Evolutionary conservation across 176 grass and related monocot species (phyloP).

Genomic region (Urochloa ruziziensis): DNA sequence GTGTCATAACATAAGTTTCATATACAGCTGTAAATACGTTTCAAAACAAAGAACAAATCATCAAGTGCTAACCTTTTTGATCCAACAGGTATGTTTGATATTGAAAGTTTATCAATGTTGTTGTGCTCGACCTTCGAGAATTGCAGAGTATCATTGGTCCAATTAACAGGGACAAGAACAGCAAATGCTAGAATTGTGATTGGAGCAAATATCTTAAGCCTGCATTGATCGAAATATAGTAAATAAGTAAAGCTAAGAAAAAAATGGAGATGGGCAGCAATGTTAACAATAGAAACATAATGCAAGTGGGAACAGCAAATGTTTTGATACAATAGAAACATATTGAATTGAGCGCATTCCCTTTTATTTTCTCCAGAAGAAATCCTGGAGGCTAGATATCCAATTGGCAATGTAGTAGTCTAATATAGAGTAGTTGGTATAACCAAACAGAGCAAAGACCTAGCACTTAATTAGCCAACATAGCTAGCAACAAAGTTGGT

Average conservation of each 20-base stretch:
- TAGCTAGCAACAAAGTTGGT: background rate
- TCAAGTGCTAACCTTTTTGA: slow-evolving; percentile 64
- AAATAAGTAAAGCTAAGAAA: slow-evolving; percentile 8
- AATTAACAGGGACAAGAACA: slow-evolving; percentile 91
- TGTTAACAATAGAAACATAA: slow-evolving; percentile 7
- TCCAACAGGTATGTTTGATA: slow-evolving; percentile 85
- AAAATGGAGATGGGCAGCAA: slow-evolving; percentile 22
- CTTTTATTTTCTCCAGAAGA: background rate
- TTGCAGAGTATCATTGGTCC: slow-evolving; percentile 79
- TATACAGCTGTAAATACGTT: slow-evolving; percentile 7
- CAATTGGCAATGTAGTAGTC: background rate
- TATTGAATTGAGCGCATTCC: slow-evolving; percentile 10
- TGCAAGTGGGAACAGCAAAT: background rate
- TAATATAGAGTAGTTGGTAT: slow-evolving; percentile 21
- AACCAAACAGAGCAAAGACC: background rate
- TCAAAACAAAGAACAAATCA: background rate
- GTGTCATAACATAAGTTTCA: background rate
- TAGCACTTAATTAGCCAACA: background rate
- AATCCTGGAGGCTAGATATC: background rate
- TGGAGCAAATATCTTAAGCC: slow-evolving; percentile 95
- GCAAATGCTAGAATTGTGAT: slow-evolving; percentile 77
- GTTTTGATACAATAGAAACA: slow-evolving; percentile 13
- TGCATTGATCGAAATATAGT: slow-evolving; percentile 34
- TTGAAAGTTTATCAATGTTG: slow-evolving; percentile 83
- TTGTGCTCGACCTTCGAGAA: slow-evolving; percentile 44